Evolutionary conservation across 768 basidiomycete genomes (phyloP).

Genomic region (Amanita molliuscula): DNA sequence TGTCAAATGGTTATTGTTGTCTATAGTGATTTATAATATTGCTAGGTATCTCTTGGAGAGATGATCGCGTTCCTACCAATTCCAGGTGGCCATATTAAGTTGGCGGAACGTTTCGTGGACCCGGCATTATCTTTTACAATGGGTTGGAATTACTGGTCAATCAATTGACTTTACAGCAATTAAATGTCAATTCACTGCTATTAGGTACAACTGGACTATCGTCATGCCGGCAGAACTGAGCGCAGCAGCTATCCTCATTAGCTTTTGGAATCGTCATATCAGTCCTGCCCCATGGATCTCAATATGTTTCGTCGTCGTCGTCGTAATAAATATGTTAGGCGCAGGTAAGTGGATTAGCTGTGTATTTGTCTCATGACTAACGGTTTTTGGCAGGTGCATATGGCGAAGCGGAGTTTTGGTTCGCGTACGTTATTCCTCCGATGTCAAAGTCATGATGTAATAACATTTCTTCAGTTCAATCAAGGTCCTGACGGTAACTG

Average conservation of each 20-base stretch:
- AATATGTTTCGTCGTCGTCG: slow-evolving; percentile 64
- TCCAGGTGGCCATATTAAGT: slow-evolving; percentile 69
- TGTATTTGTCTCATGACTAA: background rate
- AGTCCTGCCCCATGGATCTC: slow-evolving; percentile 75
- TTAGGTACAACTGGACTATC: slow-evolving; percentile 51
- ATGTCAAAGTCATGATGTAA: background rate
- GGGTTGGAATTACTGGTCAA: slow-evolving; percentile 42
- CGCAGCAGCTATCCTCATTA: slow-evolving; percentile 67
- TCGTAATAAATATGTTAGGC: slow-evolving; percentile 68
- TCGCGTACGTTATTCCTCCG: slow-evolving; percentile 50
- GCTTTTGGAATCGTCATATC: slow-evolving; percentile 51
- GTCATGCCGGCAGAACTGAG: slow-evolving; percentile 65
- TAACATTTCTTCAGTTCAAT: slow-evolving; percentile 40
- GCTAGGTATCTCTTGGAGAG: slow-evolving; percentile 57
- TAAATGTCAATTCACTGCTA: slow-evolving; percentile 3
- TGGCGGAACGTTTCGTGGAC: slow-evolving; percentile 77
- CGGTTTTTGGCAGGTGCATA: slow-evolving; percentile 41
- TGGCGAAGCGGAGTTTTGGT: slow-evolving; percentile 80
- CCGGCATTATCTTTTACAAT: slow-evolving; percentile 56
- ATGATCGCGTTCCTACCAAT: slow-evolving; percentile 75
- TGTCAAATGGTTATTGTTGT: slow-evolving; percentile 7
- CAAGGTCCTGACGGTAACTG: slow-evolving; percentile 80
- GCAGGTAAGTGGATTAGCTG: slow-evolving; percentile 29
- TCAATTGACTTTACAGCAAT: background rate
- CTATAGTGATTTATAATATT: background rate